Evolutionary conservation across 768 basidiomycete genomes (phyloP).

Genomic region (Sarcodon sp.): DNA sequence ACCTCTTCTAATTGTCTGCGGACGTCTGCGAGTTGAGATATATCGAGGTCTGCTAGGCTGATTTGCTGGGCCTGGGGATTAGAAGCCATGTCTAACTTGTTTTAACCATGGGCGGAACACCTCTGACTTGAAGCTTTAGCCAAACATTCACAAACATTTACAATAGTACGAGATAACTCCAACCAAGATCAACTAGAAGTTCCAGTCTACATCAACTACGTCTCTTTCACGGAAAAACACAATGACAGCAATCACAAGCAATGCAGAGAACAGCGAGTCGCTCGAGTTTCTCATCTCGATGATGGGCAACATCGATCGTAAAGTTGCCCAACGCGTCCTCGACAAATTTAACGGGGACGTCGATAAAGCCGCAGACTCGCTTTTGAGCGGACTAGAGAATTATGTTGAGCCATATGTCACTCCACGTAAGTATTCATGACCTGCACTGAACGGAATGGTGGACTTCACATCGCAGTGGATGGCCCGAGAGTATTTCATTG

Average conservation of each 20-base stretch:
- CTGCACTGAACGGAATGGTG: conserved; percentile 1
- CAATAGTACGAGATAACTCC: neutral
- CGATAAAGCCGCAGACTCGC: conserved; percentile 20
- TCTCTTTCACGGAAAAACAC: too few relatives aligned
- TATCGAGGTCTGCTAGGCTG: conserved; percentile 71
- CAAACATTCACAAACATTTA: neutral
- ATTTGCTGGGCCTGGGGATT: conserved; percentile 49
- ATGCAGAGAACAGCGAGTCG: neutral
- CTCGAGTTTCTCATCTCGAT: conserved; percentile 18
- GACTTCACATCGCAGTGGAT: conserved; percentile 4
- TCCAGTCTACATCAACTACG: too few relatives aligned
- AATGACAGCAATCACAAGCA: neutral
- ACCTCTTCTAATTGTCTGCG: conserved; percentile 90
- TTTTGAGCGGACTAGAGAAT: conserved; percentile 15
- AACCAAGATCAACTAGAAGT: neutral
- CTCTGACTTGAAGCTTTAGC: neutral
- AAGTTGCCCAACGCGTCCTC: conserved; percentile 40
- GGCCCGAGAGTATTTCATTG: conserved; percentile 16
- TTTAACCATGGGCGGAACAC: too few relatives aligned
- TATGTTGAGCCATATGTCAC: conserved; percentile 2
- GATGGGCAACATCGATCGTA: conserved; percentile 29
- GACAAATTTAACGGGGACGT: conserved; percentile 45
- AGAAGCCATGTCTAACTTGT: conserved; percentile 18
- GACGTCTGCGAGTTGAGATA: conserved; percentile 81
- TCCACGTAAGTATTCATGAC: conserved; percentile 1